Percentiles rank a stretch among this genome's conserved stretches.
These are phyloP conservation scores for Sordariomycetes sp. DNA, from an alignment of 2,329 filamentous ascomycete species.

Conservation along the genomic window DNA sequence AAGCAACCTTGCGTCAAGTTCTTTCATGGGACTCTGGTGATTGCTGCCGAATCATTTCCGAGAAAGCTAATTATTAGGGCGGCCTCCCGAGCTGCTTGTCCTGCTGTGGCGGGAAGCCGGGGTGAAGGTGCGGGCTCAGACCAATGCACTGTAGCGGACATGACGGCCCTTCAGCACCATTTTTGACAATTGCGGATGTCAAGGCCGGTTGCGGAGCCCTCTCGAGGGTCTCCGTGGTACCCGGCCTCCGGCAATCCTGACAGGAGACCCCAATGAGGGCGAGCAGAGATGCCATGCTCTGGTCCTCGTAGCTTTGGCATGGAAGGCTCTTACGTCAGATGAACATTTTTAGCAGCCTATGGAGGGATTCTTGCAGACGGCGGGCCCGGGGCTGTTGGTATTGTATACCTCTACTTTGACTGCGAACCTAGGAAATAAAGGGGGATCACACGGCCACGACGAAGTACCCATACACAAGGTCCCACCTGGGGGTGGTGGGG, in stretches of 20 bases:
- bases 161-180: neutral
- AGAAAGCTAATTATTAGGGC: neutral
- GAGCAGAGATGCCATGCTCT: too few species aligned
- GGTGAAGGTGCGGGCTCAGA: neutral
- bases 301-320: neutral
- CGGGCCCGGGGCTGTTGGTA: neutral
- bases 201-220: neutral
- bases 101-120: neutral
- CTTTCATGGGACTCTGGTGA: neutral
- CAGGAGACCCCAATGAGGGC: too few species aligned
- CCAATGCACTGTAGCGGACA: neutral
- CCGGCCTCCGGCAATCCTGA: neutral
- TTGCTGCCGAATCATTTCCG: neutral
- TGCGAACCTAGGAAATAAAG: neutral
- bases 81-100: neutral
- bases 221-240: neutral
- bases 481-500: neutral
- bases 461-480: neutral
- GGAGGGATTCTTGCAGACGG: too few species aligned
- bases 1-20: neutral
- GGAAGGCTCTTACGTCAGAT: neutral
- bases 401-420: neutral
- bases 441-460: neutral
- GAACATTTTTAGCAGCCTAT: neutral
- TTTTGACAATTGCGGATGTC: neutral